Conservation (phyloP, 2,329 filamentous ascomycete genomes). For the Neophaeococcomyces mojaviensis region DNA sequence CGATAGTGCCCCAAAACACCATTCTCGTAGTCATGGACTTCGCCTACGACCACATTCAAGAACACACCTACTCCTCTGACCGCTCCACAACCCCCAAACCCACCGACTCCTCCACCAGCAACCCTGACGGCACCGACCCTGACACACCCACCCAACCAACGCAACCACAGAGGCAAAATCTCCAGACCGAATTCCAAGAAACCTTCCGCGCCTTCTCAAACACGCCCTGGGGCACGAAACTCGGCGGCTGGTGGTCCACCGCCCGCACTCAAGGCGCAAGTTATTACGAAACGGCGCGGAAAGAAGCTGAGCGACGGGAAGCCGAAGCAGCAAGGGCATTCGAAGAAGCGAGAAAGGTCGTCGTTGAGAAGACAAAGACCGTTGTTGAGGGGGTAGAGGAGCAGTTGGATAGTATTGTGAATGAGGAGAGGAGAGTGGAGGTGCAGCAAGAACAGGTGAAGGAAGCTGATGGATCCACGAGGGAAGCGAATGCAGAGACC, state of each 20-base stretch:
- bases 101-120: conserved; percentile 36
- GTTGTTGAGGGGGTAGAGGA: conserved; percentile 6
- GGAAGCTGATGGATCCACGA: not conserved
- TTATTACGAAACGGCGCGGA: conserved; percentile 73
- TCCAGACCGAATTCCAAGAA: conserved; percentile 87
- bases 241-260: conserved; percentile 81
- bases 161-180: conserved; percentile 38
- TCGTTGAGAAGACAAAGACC: conserved; percentile 44
- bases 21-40: conserved; percentile 68
- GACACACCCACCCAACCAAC: conserved; percentile 21
- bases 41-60: conserved; percentile 93
- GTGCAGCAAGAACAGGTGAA: conserved; percentile 18
- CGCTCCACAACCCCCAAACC: conserved; percentile 23
- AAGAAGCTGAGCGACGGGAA: conserved; percentile 72
- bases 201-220: conserved; percentile 89
- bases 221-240: conserved; percentile 80
- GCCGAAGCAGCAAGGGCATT: conserved; percentile 78
- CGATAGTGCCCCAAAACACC: too few relatives aligned
- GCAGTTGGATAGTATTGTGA: conserved; percentile 3
- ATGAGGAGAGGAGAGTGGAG: conserved; percentile 6
- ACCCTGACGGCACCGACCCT: conserved; percentile 20
- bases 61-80: conserved; percentile 63
- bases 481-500: not conserved
- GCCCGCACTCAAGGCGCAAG: conserved; percentile 94
- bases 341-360: conserved; percentile 57